Percentiles rank a stretch among this genome's conserved stretches.
phyloP scores from a whole-genome alignment of 768 basidiomycete species.

The Cyclocybe aegerita region DNA sequence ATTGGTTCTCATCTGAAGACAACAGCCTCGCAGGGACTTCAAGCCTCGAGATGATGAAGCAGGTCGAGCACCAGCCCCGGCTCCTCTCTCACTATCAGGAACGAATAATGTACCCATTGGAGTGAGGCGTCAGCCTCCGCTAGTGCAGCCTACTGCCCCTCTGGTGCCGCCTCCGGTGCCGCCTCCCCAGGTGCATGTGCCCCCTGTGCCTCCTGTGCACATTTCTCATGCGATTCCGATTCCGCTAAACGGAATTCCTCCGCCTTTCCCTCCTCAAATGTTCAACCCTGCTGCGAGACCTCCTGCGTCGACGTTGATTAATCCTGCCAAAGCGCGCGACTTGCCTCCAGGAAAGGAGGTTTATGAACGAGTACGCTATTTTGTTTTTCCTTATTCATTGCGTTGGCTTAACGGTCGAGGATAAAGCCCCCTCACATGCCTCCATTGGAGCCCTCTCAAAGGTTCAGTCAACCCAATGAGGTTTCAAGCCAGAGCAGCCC shows the following conservation, averaged over 20 bases:
- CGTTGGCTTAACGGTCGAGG: background rate
- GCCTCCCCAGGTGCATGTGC: background rate
- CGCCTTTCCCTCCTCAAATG: slow-evolving; percentile 4
- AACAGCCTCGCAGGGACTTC: slow-evolving; percentile 19
- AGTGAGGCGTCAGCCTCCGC: slow-evolving; percentile 18
- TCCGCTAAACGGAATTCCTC: background rate
- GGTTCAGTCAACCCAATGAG: no score
- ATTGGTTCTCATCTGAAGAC: background rate
- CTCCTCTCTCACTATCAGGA: slow-evolving; percentile 23
- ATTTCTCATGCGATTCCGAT: no score
- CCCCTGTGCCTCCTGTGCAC: background rate
- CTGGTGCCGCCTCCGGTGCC: background rate
- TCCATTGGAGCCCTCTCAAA: background rate
- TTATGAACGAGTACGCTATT: slow-evolving; percentile 24
- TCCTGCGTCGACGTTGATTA: slow-evolving; percentile 13
- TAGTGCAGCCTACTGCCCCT: background rate
- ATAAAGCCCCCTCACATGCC: background rate
- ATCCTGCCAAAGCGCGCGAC: slow-evolving; percentile 17
- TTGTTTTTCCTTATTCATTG: background rate
- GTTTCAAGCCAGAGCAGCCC: background rate
- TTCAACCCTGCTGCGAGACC: slow-evolving; percentile 17
- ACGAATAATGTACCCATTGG: slow-evolving; percentile 41
- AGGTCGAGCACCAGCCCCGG: slow-evolving; percentile 14
- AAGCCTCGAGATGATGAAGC: slow-evolving; percentile 22
- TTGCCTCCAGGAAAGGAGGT: slow-evolving; percentile 21